phyloP scores from a whole-genome alignment of 2,329 filamentous ascomycete species.

The Penicillium sclerotigenum region DNA sequence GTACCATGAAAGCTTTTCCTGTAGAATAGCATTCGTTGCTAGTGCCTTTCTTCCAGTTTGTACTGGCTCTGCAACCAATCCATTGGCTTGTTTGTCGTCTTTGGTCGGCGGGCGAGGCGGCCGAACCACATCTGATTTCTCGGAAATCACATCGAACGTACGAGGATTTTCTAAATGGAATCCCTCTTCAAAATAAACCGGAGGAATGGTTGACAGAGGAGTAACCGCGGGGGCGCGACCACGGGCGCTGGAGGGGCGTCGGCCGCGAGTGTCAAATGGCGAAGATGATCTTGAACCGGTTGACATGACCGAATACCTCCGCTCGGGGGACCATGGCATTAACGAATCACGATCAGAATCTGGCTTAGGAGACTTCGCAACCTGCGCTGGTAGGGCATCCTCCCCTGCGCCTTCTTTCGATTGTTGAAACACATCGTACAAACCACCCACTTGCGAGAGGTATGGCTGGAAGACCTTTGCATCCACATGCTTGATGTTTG shows the following conservation, averaged over 20 bases:
- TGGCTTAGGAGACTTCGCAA: conserved; percentile 44
- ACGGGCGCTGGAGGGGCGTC: conserved; percentile 52
- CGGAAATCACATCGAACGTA: conserved; percentile 94
- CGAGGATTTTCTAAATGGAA: conserved; percentile 95
- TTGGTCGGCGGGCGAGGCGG: conserved; percentile 54
- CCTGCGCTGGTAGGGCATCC: conserved; percentile 46
- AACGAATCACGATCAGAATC: conserved; percentile 49
- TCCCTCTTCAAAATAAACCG: conserved; percentile 89
- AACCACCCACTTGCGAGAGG: conserved; percentile 74
- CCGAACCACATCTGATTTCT: conserved; percentile 91
- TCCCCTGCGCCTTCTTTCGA: conserved; percentile 75
- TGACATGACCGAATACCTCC: conserved; percentile 43
- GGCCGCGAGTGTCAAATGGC: conserved; percentile 49
- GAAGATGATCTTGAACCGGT: conserved; percentile 44
- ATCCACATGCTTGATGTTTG: conserved; percentile 81
- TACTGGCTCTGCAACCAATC: conserved; percentile 55
- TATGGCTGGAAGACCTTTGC: conserved; percentile 78
- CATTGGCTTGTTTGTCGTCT: conserved; percentile 57
- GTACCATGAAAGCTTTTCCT: conserved; percentile 99
- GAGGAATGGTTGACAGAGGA: conserved; percentile 85
- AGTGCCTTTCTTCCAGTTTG: conserved; percentile 70
- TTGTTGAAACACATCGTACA: conserved; percentile 86
- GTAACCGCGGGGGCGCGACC: conserved; percentile 68
- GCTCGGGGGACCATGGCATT: conserved; percentile 45
- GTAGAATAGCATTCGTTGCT: conserved; percentile 92